phyloP scores from a whole-genome alignment of 805 yeast species.

The Candida ficus region DNA sequence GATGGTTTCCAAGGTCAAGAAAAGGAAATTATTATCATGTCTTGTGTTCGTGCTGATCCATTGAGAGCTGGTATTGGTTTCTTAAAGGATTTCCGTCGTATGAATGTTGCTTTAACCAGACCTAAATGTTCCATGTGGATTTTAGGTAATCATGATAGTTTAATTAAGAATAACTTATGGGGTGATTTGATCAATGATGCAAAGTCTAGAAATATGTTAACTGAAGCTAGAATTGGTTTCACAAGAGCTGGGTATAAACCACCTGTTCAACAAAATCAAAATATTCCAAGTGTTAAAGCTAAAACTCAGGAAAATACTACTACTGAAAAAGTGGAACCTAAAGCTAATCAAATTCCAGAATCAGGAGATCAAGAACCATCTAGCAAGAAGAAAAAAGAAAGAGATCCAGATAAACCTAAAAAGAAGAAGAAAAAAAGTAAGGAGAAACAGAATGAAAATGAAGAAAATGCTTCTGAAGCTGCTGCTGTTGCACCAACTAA shows the following conservation, averaged over 20 bases:
- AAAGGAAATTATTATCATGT: conserved; percentile 86
- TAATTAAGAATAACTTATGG: conserved; percentile 71
- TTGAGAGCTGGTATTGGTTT: conserved; percentile 68
- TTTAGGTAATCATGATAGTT: conserved; percentile 70
- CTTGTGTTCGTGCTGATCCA: conserved; percentile 88
- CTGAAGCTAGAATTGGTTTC: conserved; percentile 17
- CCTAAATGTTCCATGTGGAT: conserved; percentile 92
- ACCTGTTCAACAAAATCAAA: neutral
- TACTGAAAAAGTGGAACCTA: too few species aligned
- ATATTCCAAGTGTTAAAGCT: too few species aligned
- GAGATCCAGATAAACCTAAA: neutral
- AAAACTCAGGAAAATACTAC: too few species aligned
- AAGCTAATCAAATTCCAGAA: too few species aligned
- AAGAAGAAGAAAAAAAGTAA: neutral
- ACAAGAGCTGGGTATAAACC: conserved; percentile 2
- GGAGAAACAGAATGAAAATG: neutral
- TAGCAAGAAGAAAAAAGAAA: neutral
- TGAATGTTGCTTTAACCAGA: conserved; percentile 96
- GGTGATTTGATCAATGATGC: conserved; percentile 63
- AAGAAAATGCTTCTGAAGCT: neutral
- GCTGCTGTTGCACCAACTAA: neutral
- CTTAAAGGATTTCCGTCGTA: conserved; percentile 84
- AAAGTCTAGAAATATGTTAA: conserved; percentile 32
- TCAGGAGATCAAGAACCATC: neutral
- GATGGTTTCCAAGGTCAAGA: conserved; percentile 99